Base-by-base conservation (phyloP, 495 filamentous ascomycete species). In the Penicillium longicatenatum region DNA sequence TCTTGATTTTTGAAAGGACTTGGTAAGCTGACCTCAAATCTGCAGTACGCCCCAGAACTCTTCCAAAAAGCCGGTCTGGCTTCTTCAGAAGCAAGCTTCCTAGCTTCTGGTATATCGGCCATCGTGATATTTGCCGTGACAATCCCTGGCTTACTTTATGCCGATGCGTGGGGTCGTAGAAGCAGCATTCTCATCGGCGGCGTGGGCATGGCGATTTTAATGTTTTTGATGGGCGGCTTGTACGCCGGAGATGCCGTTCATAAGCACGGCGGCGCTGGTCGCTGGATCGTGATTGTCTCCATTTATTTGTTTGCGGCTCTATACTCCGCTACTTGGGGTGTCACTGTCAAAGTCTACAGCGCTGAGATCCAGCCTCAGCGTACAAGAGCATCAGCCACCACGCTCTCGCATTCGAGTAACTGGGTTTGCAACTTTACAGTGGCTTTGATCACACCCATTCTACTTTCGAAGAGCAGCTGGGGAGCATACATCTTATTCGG, bases 401-500 rank as follows among this genome's bases (percentile, higher is more conserved):
- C 75, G 6, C 59, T 82, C 3, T 67, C 75, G 1, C 76, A 84
- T 59, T 73, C 74, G 7, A 72, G 72, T 35, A 84, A 84, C 54
- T 84, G 80, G 79, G 33, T 74, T 12, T 60, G 73, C 11, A 89
- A 89, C 61, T 89, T 82, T 65, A 61, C 88, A 16, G 79, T 89
- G 1, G 86, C 86, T 2, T 75, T 89, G 47, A 77, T 79, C 5
- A 86, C 86, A 0, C 87, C 86, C 0, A 79, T 88, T 10, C 70
- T 90, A 11, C 71, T 89, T 16, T 78, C 80, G 0, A 76, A 75
- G 5, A 84, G 77, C 6, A 76, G 74, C 6, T 87, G 68, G 37
- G 84, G 82, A 1, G 78, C 79, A 0, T 89, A 88, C 61, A 88
- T 88, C 50, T 63, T 88, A 6, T 88, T 84, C 54, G 86, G 82